phyloP scores from a whole-genome alignment of 2,329 filamentous ascomycete species.

The Blumeria hordei region DNA sequence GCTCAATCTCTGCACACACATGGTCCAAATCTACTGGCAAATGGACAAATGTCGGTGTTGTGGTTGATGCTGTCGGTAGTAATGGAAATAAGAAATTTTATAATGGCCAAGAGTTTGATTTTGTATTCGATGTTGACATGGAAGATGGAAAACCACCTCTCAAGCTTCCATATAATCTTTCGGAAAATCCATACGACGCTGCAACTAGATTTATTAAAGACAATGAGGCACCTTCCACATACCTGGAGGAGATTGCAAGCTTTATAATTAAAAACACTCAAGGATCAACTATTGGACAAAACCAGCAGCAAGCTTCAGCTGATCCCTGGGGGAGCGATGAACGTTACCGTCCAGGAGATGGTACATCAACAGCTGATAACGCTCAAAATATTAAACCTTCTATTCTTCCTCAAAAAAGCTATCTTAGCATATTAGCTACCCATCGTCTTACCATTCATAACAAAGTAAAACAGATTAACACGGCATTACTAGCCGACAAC shows the following conservation, averaged over 20 bases:
- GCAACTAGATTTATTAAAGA: conserved; percentile 77
- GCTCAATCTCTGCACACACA: conserved; percentile 62
- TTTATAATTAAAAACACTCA: conserved; percentile 83
- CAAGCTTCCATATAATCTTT: conserved; percentile 83
- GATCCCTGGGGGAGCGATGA: conserved; percentile 59
- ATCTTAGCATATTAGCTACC: conserved; percentile 51
- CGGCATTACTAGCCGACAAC: conserved; percentile 43
- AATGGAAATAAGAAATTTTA: conserved; percentile 55
- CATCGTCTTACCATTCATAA: conserved; percentile 49
- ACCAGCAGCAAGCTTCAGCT: conserved; percentile 22
- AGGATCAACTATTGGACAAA: conserved; percentile 55
- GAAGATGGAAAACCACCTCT: conserved; percentile 81
- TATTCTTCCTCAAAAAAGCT: conserved; percentile 53
- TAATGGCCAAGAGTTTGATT: conserved; percentile 77
- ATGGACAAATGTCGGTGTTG: conserved; percentile 81
- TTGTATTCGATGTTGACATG: conserved; percentile 89
- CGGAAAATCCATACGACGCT: conserved; percentile 76
- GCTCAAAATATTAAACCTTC: conserved; percentile 15
- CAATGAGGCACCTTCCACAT: conserved; percentile 68
- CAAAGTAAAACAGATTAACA: conserved; percentile 54
- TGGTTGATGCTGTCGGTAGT: conserved; percentile 71
- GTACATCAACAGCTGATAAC: conserved; percentile 16
- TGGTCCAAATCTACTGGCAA: conserved; percentile 51
- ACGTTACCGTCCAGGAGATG: conserved; percentile 53
- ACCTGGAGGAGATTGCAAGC: conserved; percentile 75